Base-by-base conservation (phyloP, 768 basidiomycete species). In the Suillus weaverae region DNA sequence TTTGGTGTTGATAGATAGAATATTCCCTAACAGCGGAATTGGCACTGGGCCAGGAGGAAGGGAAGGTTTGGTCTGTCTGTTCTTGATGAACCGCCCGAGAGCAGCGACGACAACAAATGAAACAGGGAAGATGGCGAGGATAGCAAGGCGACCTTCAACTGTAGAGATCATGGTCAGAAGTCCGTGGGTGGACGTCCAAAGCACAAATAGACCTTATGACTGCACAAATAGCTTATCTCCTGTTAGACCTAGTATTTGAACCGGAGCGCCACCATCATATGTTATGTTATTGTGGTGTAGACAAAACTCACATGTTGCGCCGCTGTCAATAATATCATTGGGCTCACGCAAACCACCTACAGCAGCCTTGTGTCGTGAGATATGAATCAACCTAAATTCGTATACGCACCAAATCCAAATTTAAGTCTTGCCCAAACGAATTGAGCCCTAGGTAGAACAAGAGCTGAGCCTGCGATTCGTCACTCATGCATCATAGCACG, bases 21-120 rank as follows among this genome's bases (percentile, higher is more conserved):
- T 62, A 46, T 76, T 77, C 16, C 79, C 79, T 26, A 80, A 64
- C 14, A 79, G 33, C 2, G 74, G 77, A 32, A 70, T 70, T 2
- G 76, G 73, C 50, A 66, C 72, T 26, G 26, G 26, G 26, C 26
- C 26, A 26, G 26, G 26, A 26, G 26, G 26, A 26, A 26, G 26
- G 26, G 70, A 38, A 14, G 6, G 13, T 41, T 41, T 41, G 2
- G 14, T 41, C 39, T 41, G 39, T 41, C 39, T 41, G 39, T 16
- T 41, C 14, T 41, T 5, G 5, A 16, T 16, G 39, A 16, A 41
- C 16, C 16, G 14, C 39, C 39, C 16, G 14, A 41, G 13, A 16
- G 13, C 39, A 39, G 39, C 14, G 39, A 39, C 13, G 39, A 41
- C 13, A 41, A 14, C 39, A 41, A 41, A 0, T 4, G 13, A 41